Conservation (phyloP, 2,329 filamentous ascomycete genomes). For the Ambrosiella xylebori region DNA sequence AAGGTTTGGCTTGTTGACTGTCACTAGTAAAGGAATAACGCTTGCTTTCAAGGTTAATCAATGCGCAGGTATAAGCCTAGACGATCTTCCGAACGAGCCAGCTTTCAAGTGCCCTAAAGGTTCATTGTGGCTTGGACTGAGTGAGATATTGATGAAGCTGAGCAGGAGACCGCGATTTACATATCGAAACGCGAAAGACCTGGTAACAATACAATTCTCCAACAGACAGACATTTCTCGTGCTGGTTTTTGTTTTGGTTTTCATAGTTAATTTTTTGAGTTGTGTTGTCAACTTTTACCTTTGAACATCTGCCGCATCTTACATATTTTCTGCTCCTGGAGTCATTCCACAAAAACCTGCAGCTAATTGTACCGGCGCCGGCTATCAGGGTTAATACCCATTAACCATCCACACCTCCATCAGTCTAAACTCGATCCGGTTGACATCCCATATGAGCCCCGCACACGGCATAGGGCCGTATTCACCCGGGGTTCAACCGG, state of each 20-base stretch:
- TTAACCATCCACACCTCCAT: background rate
- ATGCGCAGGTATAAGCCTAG: background rate
- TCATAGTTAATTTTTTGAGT: background rate
- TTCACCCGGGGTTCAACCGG: background rate
- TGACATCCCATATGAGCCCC: background rate
- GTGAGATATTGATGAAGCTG: background rate
- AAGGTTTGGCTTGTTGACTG: background rate
- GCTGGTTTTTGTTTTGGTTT: background rate
- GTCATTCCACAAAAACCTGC: background rate
- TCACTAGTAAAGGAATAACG: background rate
- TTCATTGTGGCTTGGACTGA: background rate
- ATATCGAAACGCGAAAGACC: background rate
- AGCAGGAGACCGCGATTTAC: background rate
- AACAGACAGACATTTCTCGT: background rate
- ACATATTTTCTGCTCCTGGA: background rate
- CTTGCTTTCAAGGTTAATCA: background rate
- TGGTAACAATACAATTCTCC: background rate
- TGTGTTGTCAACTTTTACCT: background rate
- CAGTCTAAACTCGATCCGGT: background rate
- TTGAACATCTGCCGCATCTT: background rate
- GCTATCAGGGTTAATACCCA: background rate
- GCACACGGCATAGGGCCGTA: background rate
- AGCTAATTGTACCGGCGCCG: background rate
- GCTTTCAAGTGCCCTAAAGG: background rate
- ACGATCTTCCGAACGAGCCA: background rate